Evolutionary conservation across 768 basidiomycete genomes (phyloP), one percentile per base, ranked within the genome.

Genomic region (Calocybe indica): DNA sequence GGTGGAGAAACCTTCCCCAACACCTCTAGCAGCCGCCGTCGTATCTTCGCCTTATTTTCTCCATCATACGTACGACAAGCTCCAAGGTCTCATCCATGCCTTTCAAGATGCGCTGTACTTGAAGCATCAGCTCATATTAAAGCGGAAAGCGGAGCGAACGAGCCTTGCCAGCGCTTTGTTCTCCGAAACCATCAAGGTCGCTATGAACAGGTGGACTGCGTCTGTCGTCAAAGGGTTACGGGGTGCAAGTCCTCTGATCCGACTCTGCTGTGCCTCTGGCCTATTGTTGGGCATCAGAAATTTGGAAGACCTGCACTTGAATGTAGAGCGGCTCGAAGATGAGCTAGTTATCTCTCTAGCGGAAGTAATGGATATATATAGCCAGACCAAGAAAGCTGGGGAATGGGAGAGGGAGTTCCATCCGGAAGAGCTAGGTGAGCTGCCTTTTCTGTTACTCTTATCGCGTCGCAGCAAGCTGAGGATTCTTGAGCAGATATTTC

Each of bases 391-490:
- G 11, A 58, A 64, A 14, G 48, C 55, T 4, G 54, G 58, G 33
- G 67, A 69, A 46, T 88, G 87, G 87, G 80, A 83, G 58, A 75
- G 70, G 44, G 85, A 89, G 55, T 88, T 88, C 58, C 72, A 73
- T 48, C 74, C 76, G 22, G 22, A 22, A 22, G 22, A 22, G 22
- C 22, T 22, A 22, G 22, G 22, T 22, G 22, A 22, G 22, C 22
- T 22, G 22, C 22, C 22, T 22, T 22, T 67, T 59, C 65, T 65
- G 64, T 44, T 6, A 48, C 50, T 33, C 40, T 55, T 11, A n/a
- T 36, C 6, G 30, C 43, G 37, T 29, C 8, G 13, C 42, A 30
- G 37, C 50, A 34, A 39, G 43, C 38, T 40, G 37, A 42, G 7
- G 48, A 40, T 39, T 22, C 32, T 46, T 33, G 50, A 69, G 68